Conservation (phyloP, 768 basidiomycete genomes). For the Suillus paluster region DNA sequence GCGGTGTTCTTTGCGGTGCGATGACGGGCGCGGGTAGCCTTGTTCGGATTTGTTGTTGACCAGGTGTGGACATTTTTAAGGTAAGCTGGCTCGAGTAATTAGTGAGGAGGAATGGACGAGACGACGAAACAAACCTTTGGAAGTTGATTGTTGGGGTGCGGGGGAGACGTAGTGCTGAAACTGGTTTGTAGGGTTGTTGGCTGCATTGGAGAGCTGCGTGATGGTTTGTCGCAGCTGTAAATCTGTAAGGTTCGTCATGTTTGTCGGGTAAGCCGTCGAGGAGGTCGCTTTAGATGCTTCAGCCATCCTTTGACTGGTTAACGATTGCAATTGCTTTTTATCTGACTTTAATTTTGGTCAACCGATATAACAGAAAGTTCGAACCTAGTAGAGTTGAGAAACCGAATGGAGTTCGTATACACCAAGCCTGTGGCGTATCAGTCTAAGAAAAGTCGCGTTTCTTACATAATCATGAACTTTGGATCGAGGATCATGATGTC, state of each 20-base stretch:
- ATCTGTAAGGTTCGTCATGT: constrained; percentile 57
- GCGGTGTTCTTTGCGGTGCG: constrained; percentile 44
- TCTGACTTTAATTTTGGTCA: no score
- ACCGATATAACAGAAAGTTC: no score
- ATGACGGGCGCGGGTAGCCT: constrained; percentile 45
- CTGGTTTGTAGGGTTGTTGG: constrained; percentile 32
- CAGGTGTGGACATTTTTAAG: constrained; percentile 73
- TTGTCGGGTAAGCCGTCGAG: constrained; percentile 36
- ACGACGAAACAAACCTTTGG: constrained; percentile 29
- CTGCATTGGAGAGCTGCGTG: constrained; percentile 51
- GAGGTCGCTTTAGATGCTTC: constrained; percentile 28
- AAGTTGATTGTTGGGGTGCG: constrained; percentile 31
- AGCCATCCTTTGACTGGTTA: constrained; percentile 24
- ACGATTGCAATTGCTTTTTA: no score
- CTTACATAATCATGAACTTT: constrained; percentile 3
- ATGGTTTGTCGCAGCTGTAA: constrained; percentile 67
- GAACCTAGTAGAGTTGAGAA: no score
- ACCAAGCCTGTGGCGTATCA: no score
- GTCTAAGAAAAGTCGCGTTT: background rate
- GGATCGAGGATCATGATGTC: constrained; percentile 1
- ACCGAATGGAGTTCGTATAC: no score
- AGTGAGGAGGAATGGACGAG: background rate
- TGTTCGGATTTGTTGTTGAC: constrained; percentile 62
- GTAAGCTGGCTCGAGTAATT: constrained; percentile 49
- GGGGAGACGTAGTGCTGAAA: constrained; percentile 38